Conservation (phyloP, 2,329 filamentous ascomycete genomes). For the Fusarium fujikuroi region DNA sequence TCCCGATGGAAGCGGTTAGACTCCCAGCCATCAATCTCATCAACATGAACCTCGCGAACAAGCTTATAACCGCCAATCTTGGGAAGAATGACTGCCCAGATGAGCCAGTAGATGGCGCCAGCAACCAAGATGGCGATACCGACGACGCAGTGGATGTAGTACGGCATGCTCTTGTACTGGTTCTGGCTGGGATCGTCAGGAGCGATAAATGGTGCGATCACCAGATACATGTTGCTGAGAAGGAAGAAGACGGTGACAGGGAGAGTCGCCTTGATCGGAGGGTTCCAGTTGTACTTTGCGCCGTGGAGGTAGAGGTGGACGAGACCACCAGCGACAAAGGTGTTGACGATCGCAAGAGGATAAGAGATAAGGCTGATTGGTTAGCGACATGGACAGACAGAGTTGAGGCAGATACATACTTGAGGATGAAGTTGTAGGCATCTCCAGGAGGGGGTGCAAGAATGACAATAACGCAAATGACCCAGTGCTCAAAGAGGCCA, state of each 20-base stretch:
- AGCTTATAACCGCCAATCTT: slow-evolving; percentile 65
- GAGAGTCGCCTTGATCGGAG: slow-evolving; percentile 64
- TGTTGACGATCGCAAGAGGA: slow-evolving; percentile 68
- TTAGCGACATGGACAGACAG: neutral
- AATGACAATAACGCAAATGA: slow-evolving; percentile 72
- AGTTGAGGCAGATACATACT: slow-evolving; percentile 50
- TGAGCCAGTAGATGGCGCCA: slow-evolving; percentile 65
- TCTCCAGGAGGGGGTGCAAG: slow-evolving; percentile 74
- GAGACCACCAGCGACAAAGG: slow-evolving; percentile 64
- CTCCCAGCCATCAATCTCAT: slow-evolving; percentile 72
- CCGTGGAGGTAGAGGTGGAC: slow-evolving; percentile 64
- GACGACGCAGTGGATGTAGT: slow-evolving; percentile 68
- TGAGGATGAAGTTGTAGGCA: slow-evolving; percentile 71
- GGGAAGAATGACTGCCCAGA: slow-evolving; percentile 65
- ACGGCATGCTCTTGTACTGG: slow-evolving; percentile 64
- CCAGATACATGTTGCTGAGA: slow-evolving; percentile 69
- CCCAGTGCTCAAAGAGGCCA: slow-evolving; percentile 72
- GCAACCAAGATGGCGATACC: slow-evolving; percentile 64
- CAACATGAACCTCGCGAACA: slow-evolving; percentile 63
- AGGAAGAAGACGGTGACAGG: slow-evolving; percentile 69
- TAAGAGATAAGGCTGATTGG: slow-evolving; percentile 68
- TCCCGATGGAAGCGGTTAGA: slow-evolving; percentile 62
- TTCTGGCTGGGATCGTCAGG: slow-evolving; percentile 60
- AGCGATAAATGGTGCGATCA: slow-evolving; percentile 68
- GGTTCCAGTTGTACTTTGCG: slow-evolving; percentile 60